Evolutionary conservation across 2,329 filamentous ascomycete genomes (phyloP), one percentile per base, ranked within the genome.

Genomic region (Harringtonia lauricola): DNA sequence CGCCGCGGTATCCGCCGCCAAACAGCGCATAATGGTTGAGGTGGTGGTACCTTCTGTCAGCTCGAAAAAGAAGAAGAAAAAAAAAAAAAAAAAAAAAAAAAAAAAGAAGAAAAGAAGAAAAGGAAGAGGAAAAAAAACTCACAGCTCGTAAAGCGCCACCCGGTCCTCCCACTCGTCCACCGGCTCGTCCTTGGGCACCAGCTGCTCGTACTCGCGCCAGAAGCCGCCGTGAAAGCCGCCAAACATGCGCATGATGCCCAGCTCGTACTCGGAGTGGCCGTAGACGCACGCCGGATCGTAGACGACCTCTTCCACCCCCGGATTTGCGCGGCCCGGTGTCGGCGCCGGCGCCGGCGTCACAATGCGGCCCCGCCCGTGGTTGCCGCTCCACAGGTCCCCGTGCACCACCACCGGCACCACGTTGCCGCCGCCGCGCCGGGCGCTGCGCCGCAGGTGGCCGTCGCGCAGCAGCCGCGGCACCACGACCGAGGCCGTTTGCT

Each of bases 221-320:
- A 95, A 94, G 1, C 57, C 60, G 0, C 60, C 54, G 1, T 79
- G 79, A 61, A 94, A 95, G 0, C 90, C 90, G 0, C 89, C 89
- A 71, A 95, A 96, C 88, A 95, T 94, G 41, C 74, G 76, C 88
- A 95, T 95, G 52, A 94, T 95, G 1, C 90, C 90, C 42, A 94
- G 66, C 52, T 95, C 90, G 60, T 82, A 95, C 66, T 96, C 90
- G 2, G 74, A 83, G 59, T 95, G 89, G 2, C 82, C 86, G 57
- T 94, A 95, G 50, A 83, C 84, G 35, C 79, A 74, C 2, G 82
- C 83, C 0, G 88, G 79, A 57, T 95, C 90, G 57, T 80, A 95
- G 1, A 94, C 76, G 1, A 95, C 77, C 51, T 88, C 81, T 51
- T 89, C 84, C 0, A n/a, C n/a, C n/a, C n/a, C n/a, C n/a, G n/a